Evolutionary conservation across 331 rosid species (phyloP), one percentile per base, ranked within the genome.

Genomic region (Pyracantha coccinea): DNA sequence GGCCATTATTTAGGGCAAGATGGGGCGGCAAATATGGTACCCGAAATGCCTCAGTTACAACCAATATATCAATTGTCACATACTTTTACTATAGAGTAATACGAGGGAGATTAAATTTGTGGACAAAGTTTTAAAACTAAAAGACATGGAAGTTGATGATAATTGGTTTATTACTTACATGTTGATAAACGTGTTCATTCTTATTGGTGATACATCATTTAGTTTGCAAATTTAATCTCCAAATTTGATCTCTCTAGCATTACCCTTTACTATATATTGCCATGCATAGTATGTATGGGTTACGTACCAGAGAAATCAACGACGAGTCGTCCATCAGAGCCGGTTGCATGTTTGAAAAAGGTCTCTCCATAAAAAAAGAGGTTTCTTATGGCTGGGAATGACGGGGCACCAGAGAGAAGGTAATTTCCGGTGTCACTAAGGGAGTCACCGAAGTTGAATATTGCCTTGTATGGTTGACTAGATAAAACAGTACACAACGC

Each of bases 381-480:
- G 66, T 79, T 84, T 60, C 86, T 89, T 5, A 85, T 85, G 32
- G 86, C 87, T 0, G 84, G 88, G 77, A 79, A 85, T 15, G 63
- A 60, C n/a, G 83, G 21, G 50, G 88, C 81, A 20, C 88, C 86
- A 1, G 83, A 66, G 23, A 58, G 80, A 66, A 91, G 83, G 53
- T 82, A 83, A 70, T 87, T 91, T 74, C 91, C 97, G 0, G 97
- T 91, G 89, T 91, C 97, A 77, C 94, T 87, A 6, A 91, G 80
- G 29, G 95, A 91, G 82, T 89, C 97, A 10, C 97, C 87, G 19
- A 47, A 23, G 33, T 31, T 31, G 33, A 31, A 31, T 31, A 31
- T 31, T 31, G 33, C 33, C 33, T 31, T 31, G 33, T 31, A 81
- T 41, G 35, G 75, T 65, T 68, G 70, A 62, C 62, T 53, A 68